phyloP scores from a whole-genome alignment of 2,329 filamentous ascomycete genomes.

The Neofusicoccum sp. region DNA sequence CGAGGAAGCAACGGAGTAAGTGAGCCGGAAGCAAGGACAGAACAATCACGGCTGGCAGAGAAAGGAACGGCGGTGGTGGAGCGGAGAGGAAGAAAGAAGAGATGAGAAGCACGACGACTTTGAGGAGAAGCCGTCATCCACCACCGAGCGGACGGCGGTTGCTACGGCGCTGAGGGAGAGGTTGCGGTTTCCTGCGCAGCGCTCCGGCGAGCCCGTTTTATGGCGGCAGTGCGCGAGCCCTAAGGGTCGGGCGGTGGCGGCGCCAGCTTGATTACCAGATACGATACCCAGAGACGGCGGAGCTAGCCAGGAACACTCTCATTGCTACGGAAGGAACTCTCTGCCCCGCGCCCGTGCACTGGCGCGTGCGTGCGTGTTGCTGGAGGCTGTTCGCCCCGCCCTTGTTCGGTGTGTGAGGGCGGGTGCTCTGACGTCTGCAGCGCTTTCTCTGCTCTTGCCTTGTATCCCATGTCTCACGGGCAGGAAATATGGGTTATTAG shows the following conservation, averaged over 20 bases:
- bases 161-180: neutral
- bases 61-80: conserved; percentile 25
- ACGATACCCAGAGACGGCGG: neutral
- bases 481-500: conserved; percentile 62
- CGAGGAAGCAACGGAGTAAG: conserved; percentile 27
- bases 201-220: neutral
- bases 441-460: conserved; percentile 27
- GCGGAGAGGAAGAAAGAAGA: conserved; percentile 24
- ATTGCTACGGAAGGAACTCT: conserved; percentile 6
- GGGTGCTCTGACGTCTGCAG: neutral
- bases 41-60: conserved; percentile 21
- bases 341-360: neutral
- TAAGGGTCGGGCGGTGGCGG: neutral
- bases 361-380: neutral
- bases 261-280: neutral
- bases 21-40: conserved; percentile 21
- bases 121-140: neutral
- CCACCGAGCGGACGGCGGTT: neutral
- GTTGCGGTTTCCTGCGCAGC: neutral
- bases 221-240: neutral
- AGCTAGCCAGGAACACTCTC: neutral
- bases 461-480: conserved; percentile 65
- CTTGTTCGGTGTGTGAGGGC: neutral
- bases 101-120: neutral
- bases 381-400: neutral